Conservation (phyloP, 2,329 filamentous ascomycete genomes). For the Microdochium nivale region DNA sequence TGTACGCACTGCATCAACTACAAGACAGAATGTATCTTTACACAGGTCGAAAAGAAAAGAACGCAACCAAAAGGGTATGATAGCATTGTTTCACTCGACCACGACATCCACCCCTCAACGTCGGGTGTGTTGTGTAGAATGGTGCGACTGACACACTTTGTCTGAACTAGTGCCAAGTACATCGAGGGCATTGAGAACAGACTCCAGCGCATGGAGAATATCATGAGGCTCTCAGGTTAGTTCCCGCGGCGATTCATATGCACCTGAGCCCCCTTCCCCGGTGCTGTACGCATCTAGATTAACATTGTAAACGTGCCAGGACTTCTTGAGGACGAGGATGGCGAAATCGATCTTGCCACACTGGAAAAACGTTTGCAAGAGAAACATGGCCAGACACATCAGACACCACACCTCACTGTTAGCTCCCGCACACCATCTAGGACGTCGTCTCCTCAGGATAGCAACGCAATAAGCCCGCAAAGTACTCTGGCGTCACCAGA, state of each 20-base stretch:
- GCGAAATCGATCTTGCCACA: slow-evolving; percentile 78
- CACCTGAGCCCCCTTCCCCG: neutral
- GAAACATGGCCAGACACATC: slow-evolving; percentile 42
- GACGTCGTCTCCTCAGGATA: slow-evolving; percentile 32
- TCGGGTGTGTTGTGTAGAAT: neutral
- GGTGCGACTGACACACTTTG: slow-evolving; percentile 3
- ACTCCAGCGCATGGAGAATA: slow-evolving; percentile 88
- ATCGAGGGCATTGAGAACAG: slow-evolving; percentile 95
- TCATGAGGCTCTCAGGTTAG: slow-evolving; percentile 72
- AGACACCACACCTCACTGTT: slow-evolving; percentile 38
- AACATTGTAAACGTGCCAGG: slow-evolving; percentile 30
- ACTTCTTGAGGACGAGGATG: slow-evolving; percentile 77
- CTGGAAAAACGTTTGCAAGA: slow-evolving; percentile 69
- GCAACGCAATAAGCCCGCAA: slow-evolving; percentile 36
- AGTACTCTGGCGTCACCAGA: slow-evolving; percentile 48
- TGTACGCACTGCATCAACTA: slow-evolving; percentile 97
- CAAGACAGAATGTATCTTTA: slow-evolving; percentile 96
- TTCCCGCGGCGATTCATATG: too few relatives aligned
- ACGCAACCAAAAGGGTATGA: slow-evolving; percentile 89
- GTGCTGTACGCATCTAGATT: neutral
- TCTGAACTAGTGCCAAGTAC: slow-evolving; percentile 70
- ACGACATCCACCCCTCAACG: neutral
- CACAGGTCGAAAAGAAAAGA: slow-evolving; percentile 97
- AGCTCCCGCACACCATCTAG: slow-evolving; percentile 44
- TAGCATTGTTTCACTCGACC: neutral